Evolutionary conservation across 192 early-diverging fungal species (phyloP).

Genomic region (Umbelopsis vinacea): DNA sequence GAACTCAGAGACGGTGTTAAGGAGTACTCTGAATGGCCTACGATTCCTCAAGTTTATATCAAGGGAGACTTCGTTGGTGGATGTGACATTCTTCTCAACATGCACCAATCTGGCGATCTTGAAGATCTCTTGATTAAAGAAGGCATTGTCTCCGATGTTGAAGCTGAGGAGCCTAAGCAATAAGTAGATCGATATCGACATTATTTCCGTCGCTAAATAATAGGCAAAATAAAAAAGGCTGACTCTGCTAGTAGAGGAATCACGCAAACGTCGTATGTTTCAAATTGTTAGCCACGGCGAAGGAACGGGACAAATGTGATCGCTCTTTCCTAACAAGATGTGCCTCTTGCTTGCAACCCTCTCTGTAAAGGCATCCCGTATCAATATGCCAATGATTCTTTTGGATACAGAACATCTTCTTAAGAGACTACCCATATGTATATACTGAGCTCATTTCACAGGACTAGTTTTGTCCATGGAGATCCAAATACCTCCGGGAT

Average conservation of each 20-base stretch:
- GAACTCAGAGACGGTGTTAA: conserved; percentile 92
- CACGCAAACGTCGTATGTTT: no score
- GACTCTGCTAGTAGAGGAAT: neutral
- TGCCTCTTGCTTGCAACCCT: no score
- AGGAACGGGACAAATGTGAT: no score
- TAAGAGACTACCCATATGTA: no score
- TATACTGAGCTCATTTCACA: no score
- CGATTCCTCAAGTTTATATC: conserved; percentile 96
- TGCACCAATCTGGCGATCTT: conserved; percentile 92
- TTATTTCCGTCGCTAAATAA: neutral
- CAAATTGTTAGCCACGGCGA: no score
- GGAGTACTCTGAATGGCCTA: conserved; percentile 91
- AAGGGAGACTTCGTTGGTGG: conserved; percentile 98
- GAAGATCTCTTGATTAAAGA: conserved; percentile 83
- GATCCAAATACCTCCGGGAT: no score
- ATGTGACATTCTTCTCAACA: conserved; percentile 90
- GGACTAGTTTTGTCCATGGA: no score
- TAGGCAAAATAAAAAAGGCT: neutral
- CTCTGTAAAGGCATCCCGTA: no score
- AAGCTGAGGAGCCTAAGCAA: conserved; percentile 28
- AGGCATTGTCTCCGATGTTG: conserved; percentile 33
- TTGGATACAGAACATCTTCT: no score
- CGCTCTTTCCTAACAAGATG: no score
- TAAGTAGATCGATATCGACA: conserved; percentile 11
- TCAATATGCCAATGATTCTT: no score